Evolutionary conservation across 2,329 filamentous ascomycete genomes (phyloP).

Genomic region (Neocucurbitaria cava): DNA sequence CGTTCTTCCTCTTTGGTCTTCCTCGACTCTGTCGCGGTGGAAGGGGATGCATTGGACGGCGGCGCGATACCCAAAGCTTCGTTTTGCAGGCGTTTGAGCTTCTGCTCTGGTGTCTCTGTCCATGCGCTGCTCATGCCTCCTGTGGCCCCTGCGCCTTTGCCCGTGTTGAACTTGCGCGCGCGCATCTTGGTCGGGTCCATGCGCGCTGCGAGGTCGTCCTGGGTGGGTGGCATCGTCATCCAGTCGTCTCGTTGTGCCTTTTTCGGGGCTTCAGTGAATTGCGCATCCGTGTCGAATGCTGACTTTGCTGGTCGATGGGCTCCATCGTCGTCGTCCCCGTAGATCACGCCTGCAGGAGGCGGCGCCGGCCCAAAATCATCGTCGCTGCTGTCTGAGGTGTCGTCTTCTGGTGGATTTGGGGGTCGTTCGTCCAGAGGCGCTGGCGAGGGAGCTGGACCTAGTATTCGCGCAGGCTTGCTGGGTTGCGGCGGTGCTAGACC

Average conservation of each 20-base stretch:
- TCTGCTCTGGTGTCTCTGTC: constrained; percentile 92
- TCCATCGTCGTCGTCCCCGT: constrained; percentile 16
- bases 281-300: constrained; percentile 42
- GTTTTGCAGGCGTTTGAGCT: constrained; percentile 78
- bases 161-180: constrained; percentile 81
- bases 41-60: constrained; percentile 40
- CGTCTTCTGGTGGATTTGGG: constrained; percentile 43
- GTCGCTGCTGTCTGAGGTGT: constrained; percentile 48
- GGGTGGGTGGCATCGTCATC: constrained; percentile 60
- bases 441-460: constrained; percentile 63
- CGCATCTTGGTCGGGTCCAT: constrained; percentile 85
- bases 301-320: constrained; percentile 23
- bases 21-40: constrained; percentile 36
- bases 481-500: constrained; percentile 55
- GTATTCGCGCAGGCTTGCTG: constrained; percentile 47
- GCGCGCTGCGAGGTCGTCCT: constrained; percentile 62
- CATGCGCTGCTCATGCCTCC: constrained; percentile 70
- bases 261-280: constrained; percentile 38
- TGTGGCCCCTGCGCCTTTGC: constrained; percentile 62
- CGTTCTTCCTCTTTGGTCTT: constrained; percentile 51
- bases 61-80: constrained; percentile 77
- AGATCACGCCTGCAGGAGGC: constrained; percentile 40
- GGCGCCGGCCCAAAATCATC: constrained; percentile 57
- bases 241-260: constrained; percentile 75
- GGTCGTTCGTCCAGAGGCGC: constrained; percentile 57